A percentile compares a stretch with the other conserved stretches of the same genome.
phyloP scores from a whole-genome alignment of 2,329 filamentous ascomycete genomes.

The Sporothrix luriei region DNA sequence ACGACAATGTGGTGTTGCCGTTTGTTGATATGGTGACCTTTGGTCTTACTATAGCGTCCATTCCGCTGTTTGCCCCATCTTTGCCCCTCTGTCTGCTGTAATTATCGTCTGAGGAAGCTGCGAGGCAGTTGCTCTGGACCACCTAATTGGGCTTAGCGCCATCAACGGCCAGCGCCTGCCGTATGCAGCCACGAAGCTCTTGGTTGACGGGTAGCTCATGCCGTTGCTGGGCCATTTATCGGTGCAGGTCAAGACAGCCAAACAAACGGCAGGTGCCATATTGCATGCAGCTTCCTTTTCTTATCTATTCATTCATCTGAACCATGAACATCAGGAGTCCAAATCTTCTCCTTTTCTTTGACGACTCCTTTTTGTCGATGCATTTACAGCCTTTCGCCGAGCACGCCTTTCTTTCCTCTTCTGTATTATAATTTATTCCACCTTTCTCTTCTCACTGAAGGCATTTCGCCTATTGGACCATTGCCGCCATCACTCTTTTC shows the following conservation, averaged over 20 bases:
- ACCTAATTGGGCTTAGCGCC: conserved; percentile 11
- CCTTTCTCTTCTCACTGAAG: neutral
- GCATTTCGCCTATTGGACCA: neutral
- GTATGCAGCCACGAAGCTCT: neutral
- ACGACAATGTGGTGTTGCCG: neutral
- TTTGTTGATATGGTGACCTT: conserved; percentile 6
- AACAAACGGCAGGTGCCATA: conserved; percentile 16
- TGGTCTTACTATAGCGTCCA: conserved; percentile 1
- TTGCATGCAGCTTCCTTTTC: conserved; percentile 20
- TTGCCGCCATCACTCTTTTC: neutral
- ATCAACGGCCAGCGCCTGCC: neutral
- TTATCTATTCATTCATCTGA: neutral
- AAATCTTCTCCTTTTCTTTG: conserved; percentile 13
- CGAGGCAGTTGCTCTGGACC: neutral
- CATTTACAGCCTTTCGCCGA: neutral
- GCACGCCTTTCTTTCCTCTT: conserved; percentile 6
- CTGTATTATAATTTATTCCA: conserved; percentile 22
- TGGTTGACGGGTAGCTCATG: conserved; percentile 29
- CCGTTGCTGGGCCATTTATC: conserved; percentile 39
- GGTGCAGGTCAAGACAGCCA: conserved; percentile 29
- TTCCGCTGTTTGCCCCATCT: conserved; percentile 23
- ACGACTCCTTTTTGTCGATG: too few species aligned
- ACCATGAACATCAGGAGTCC: neutral
- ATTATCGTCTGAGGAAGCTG: conserved; percentile 1
- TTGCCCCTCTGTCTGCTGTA: conserved; percentile 15